phyloP scores from a whole-genome alignment of 768 basidiomycete species.

The Mycena polygramma region DNA sequence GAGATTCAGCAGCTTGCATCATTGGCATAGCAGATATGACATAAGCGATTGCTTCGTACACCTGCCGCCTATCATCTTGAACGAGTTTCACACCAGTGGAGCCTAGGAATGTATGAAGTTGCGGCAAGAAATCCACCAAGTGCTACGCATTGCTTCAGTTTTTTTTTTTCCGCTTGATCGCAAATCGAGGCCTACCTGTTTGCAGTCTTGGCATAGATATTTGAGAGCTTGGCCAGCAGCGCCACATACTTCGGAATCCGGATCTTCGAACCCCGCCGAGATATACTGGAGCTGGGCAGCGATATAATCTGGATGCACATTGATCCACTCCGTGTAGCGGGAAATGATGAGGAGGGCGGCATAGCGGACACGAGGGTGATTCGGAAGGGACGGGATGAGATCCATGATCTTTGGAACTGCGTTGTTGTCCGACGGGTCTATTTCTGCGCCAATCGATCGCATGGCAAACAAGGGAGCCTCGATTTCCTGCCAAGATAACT shows the following conservation, averaged over 20 bases:
- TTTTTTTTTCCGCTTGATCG: not conserved
- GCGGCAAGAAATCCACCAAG: constrained; percentile 91
- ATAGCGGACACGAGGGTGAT: constrained; percentile 93
- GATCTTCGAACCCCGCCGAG: constrained; percentile 89
- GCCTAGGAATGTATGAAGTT: constrained; percentile 89
- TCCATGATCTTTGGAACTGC: constrained; percentile 98
- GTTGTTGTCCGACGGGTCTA: constrained; percentile 84
- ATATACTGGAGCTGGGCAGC: constrained; percentile 90
- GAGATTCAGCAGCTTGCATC: constrained; percentile 86
- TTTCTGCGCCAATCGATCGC: constrained; percentile 97
- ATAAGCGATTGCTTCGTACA: constrained; percentile 96
- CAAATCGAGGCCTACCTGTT: constrained; percentile 65
- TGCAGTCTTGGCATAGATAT: constrained; percentile 97
- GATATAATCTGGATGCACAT: constrained; percentile 89
- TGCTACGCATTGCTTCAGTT: constrained; percentile 63
- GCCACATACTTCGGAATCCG: constrained; percentile 85
- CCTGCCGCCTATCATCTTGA: constrained; percentile 91
- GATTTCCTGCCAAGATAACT: constrained; percentile 92
- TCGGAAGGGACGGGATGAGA: constrained; percentile 89
- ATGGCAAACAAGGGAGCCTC: constrained; percentile 98
- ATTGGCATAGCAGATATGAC: constrained; percentile 96
- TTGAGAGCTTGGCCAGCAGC: constrained; percentile 97
- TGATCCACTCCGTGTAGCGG: constrained; percentile 97
- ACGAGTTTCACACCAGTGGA: constrained; percentile 82
- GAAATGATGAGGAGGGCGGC: constrained; percentile 95